Conservation (phyloP, 2,329 filamentous ascomycete genomes). For the Xylariaceae sp. region DNA sequence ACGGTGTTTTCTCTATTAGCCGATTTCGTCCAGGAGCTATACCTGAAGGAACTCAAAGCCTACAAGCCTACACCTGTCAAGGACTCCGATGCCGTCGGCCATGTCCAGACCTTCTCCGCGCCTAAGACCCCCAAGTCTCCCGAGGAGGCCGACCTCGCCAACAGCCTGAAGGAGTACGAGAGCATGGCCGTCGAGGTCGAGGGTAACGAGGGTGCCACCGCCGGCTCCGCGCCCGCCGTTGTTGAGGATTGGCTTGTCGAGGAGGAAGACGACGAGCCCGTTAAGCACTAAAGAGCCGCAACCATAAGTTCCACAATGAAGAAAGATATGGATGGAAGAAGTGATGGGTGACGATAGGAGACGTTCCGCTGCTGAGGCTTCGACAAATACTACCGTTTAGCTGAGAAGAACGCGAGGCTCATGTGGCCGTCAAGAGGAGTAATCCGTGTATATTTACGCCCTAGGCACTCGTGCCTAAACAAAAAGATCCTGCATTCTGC, state of each 20-base stretch:
- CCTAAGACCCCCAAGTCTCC: conserved; percentile 82
- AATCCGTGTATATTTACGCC: conserved; percentile 39
- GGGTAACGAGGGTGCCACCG: conserved; percentile 66
- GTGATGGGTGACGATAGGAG: not conserved
- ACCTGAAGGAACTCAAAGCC: conserved; percentile 90
- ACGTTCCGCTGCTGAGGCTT: not conserved
- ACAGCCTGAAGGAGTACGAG: conserved; percentile 92
- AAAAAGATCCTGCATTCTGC: conserved; percentile 20
- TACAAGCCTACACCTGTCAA: conserved; percentile 88
- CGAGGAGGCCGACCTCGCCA: conserved; percentile 90
- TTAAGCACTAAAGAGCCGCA: conserved; percentile 45
- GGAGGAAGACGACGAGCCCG: conserved; percentile 59
- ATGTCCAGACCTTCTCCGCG: conserved; percentile 80
- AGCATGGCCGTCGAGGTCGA: conserved; percentile 90
- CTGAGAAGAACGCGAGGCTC: conserved; percentile 5
- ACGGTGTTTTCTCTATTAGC: conserved; percentile 49
- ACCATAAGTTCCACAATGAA: not conserved
- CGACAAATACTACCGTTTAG: conserved; percentile 6
- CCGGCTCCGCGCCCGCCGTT: conserved; percentile 54
- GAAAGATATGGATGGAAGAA: not conserved
- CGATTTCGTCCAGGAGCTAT: conserved; percentile 97
- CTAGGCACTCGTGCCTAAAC: conserved; percentile 22
- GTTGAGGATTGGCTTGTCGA: conserved; percentile 78
- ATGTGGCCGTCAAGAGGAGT: conserved; percentile 18
- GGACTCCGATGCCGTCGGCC: conserved; percentile 79